Base-by-base conservation (phyloP, 2,329 filamentous ascomycete species). In the Exophiala aquamarina region DNA sequence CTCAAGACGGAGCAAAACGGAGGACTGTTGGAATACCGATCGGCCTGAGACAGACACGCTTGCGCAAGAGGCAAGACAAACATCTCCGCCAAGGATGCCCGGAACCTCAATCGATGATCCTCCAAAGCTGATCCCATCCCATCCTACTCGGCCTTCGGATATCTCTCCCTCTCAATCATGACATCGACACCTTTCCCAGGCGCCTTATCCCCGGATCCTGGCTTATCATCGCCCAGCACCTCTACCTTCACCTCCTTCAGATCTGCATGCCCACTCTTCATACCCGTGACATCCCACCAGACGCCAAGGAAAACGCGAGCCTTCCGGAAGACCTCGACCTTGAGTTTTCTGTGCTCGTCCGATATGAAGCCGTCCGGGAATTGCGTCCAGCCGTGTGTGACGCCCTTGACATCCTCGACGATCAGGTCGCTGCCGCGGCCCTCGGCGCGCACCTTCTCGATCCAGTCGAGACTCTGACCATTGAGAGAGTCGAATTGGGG, bases 331-430 rank as follows among this genome's bases (percentile, higher is more conserved):
- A 45, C 43, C 21, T 51, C 40, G n/a, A 40, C 23, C 31, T 57
- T 56, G 15, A 47, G 32, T 23, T 36, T 39, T 13, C 38, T 28
- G 13, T 51, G 23, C 14, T 52, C 47, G 1, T 52, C 56, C 34
- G 45, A 49, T 34, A 60, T 29, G 50, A 52, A 60, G 11, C 50
- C 42, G 28, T 59, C 58, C 1, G 58, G 58, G 14, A 60, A 59
- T 33, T 60, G 58, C 3, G 58, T 60, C 55, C 57, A 60, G 9
- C 58, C 58, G 31, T 60, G 58, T 13, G 48, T 42, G 15, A 56
- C 56, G 14, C 53, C 55, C 28, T 52, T 43, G 31, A 56, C 54
- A 15, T 57, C 49, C 15, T 54, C 44, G 29, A 60, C 47, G 4
- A 41, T 45, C 28, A 60, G 41, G 35, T 59, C 47, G 9, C 33